A percentile compares a stretch with the other conserved stretches of the same genome.
Evolutionary conservation across 108 stramenopile species (phyloP).

Genomic region (Nitzschia inconspicua): DNA sequence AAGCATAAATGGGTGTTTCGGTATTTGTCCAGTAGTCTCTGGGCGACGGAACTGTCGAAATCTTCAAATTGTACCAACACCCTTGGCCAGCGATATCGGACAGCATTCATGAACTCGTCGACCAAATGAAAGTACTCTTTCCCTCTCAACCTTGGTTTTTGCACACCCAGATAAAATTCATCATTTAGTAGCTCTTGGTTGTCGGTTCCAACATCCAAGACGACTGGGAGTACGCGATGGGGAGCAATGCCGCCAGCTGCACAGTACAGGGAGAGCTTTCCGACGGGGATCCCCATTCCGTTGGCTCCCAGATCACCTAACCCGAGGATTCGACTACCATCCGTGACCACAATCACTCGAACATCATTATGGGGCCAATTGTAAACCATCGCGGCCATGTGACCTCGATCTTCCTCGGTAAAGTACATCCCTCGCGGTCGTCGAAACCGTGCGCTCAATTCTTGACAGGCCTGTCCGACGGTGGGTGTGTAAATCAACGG

Average conservation of each 20-base stretch:
- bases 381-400: slow-evolving; percentile 93
- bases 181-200: slow-evolving; percentile 89
- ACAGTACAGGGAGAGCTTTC: slow-evolving; percentile 89
- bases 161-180: slow-evolving; percentile 91
- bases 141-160: slow-evolving; percentile 74
- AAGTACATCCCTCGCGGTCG: slow-evolving; percentile 97
- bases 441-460: slow-evolving; percentile 71
- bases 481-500: slow-evolving; percentile 99
- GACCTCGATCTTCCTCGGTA: slow-evolving; percentile 82
- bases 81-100: slow-evolving; percentile 90
- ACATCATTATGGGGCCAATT: slow-evolving; percentile 97
- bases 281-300: slow-evolving; percentile 95
- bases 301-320: slow-evolving; percentile 96
- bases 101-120: slow-evolving; percentile 96
- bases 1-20: slow-evolving; percentile 88
- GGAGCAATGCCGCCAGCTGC: slow-evolving; percentile 98
- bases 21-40: slow-evolving; percentile 90
- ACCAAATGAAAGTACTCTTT: slow-evolving; percentile 83
- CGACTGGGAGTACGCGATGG: slow-evolving; percentile 92
- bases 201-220: slow-evolving; percentile 97
- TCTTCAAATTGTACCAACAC: slow-evolving; percentile 98
- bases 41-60: slow-evolving; percentile 84
- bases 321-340: slow-evolving; percentile 94
- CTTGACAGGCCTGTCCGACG: slow-evolving; percentile 95
- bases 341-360: slow-evolving; percentile 96